Evolutionary conservation across 371 early-diverging fungal species (phyloP).

Genomic region (Cokeromyces recurvatus): DNA sequence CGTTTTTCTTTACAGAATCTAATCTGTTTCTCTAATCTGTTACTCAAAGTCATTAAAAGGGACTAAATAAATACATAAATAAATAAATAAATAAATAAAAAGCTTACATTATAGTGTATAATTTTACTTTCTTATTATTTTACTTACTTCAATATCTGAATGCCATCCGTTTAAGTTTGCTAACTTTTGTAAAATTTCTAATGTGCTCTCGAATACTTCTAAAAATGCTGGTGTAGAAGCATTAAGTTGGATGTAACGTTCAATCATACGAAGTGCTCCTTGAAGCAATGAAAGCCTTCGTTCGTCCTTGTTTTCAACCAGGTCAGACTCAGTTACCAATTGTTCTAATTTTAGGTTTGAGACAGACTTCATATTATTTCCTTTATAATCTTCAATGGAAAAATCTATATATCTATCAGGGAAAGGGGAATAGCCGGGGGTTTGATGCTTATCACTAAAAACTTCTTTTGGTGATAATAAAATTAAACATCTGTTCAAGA

Average conservation of each 20-base stretch:
- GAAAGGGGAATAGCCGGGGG: slow-evolving; percentile 53
- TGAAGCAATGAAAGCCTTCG: slow-evolving; percentile 31
- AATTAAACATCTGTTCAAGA: slow-evolving; percentile 50
- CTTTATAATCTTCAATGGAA: slow-evolving; percentile 27
- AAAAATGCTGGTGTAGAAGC: slow-evolving; percentile 53
- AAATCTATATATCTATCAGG: slow-evolving; percentile 24
- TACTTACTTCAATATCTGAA: slow-evolving; percentile 28
- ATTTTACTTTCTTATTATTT: too few species aligned
- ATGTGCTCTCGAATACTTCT: slow-evolving; percentile 54
- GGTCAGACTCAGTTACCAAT: slow-evolving; percentile 16
- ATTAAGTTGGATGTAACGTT: slow-evolving; percentile 51
- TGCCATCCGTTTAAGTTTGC: slow-evolving; percentile 22
- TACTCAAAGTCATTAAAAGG: slow-evolving; percentile 23
- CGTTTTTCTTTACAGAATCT: slow-evolving; percentile 56
- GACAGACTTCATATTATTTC: slow-evolving; percentile 18
- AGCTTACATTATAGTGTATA: too few species aligned
- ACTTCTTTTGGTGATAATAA: slow-evolving; percentile 46
- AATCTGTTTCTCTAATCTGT: slow-evolving; percentile 47
- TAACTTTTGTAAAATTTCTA: slow-evolving; percentile 32
- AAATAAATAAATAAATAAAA: background rate
- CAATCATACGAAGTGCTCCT: slow-evolving; percentile 41
- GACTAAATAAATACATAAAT: too few species aligned
- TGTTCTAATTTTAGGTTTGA: slow-evolving; percentile 17
- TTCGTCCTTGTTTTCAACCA: slow-evolving; percentile 5
- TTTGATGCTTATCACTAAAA: slow-evolving; percentile 20